Percentiles rank a stretch among this genome's conserved stretches.
Evolutionary conservation across 129 eudicot species (phyloP).

Genomic region (Chrysanthemum seticuspe): DNA sequence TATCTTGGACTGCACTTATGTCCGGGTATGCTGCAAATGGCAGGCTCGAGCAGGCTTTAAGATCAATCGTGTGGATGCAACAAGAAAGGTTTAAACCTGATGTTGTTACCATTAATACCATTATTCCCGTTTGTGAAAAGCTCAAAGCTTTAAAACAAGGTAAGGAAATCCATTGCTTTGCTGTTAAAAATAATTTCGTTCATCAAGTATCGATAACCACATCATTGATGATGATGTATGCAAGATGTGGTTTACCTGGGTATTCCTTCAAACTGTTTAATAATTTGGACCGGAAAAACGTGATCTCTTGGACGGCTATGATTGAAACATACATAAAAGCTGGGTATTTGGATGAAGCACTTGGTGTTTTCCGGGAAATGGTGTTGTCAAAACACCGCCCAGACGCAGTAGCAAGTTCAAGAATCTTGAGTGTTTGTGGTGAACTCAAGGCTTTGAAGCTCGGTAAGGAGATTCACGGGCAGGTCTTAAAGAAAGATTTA

Average conservation of each 20-base stretch:
- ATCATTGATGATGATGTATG: conserved; percentile 85
- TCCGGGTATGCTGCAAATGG: conserved; percentile 73
- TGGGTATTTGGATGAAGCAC: conserved; percentile 49
- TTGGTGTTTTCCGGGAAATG: conserved; percentile 68
- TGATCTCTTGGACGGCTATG: conserved; percentile 82
- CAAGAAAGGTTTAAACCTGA: conserved; percentile 90
- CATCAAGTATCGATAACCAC: conserved; percentile 56
- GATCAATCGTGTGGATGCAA: conserved; percentile 82
- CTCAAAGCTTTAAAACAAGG: conserved; percentile 72
- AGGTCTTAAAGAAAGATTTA: conserved; percentile 60
- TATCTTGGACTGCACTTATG: conserved; percentile 84
- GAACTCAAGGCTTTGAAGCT: conserved; percentile 50
- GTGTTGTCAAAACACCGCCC: conserved; percentile 65
- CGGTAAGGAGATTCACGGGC: conserved; percentile 84
- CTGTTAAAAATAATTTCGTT: conserved; percentile 50
- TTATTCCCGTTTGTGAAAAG: conserved; percentile 71
- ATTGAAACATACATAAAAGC: conserved; percentile 54
- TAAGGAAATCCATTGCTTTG: conserved; percentile 76
- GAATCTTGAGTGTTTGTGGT: conserved; percentile 55
- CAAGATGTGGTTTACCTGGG: conserved; percentile 55
- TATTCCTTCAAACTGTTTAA: conserved; percentile 51
- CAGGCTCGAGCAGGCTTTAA: conserved; percentile 68
- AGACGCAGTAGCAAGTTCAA: conserved; percentile 62
- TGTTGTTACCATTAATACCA: conserved; percentile 67
- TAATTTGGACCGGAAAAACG: conserved; percentile 56